Conservation (phyloP, 2,329 filamentous ascomycete species). For the Zymoseptoria brevis region DNA sequence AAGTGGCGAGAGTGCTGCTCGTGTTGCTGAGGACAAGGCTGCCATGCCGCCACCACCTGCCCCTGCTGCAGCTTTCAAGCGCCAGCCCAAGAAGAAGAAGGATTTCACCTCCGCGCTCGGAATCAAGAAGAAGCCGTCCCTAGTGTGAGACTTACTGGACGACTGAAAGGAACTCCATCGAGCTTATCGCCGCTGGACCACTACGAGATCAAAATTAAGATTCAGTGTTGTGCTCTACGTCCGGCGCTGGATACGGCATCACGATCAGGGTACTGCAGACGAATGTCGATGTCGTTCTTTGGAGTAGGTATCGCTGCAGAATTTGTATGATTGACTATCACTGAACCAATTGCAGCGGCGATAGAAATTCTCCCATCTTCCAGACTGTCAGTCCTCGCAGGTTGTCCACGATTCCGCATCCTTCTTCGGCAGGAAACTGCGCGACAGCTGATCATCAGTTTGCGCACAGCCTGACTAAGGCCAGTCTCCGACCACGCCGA, state of each 20-base stretch:
- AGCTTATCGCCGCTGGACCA: neutral
- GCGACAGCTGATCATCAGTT: neutral
- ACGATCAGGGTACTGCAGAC: neutral
- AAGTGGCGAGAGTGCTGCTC: conserved; percentile 17
- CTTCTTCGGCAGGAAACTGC: neutral
- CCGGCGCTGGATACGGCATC: too few relatives aligned
- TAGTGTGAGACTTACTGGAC: neutral
- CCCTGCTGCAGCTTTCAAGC: conserved; percentile 61
- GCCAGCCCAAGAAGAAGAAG: conserved; percentile 80
- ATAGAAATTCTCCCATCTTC: neutral
- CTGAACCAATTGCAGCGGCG: neutral
- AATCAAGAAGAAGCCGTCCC: conserved; percentile 70
- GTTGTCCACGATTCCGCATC: neutral
- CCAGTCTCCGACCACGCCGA: neutral
- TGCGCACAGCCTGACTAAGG: neutral
- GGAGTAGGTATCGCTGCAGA: neutral
- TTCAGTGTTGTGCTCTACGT: too few relatives aligned
- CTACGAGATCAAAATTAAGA: neutral
- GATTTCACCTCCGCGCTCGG: conserved; percentile 65
- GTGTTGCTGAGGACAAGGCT: conserved; percentile 27
- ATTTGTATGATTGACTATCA: neutral
- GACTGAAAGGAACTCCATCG: neutral
- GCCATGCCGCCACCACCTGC: conserved; percentile 35
- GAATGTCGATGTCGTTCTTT: neutral
- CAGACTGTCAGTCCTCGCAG: neutral